These are phyloP conservation scores for Aspergillus sp. DNA, from an alignment of 2,329 filamentous ascomycete genomes.

Conservation along the genomic window DNA sequence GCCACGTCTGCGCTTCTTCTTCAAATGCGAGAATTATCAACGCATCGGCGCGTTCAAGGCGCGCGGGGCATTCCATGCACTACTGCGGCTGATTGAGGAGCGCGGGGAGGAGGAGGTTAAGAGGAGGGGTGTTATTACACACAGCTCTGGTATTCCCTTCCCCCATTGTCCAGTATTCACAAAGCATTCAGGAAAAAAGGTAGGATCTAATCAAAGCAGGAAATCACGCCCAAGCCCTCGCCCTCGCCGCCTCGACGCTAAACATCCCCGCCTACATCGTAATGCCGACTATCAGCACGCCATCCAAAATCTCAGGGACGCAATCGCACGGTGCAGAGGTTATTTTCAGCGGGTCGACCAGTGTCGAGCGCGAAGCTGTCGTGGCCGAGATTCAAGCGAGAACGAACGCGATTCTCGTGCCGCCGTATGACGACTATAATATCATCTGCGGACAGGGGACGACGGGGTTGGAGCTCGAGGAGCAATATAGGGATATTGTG, in stretches of 20 bases:
- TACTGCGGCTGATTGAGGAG: constrained; percentile 60
- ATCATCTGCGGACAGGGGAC: constrained; percentile 95
- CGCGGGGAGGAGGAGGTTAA: constrained; percentile 55
- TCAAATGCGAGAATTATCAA: constrained; percentile 95
- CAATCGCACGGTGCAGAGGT: constrained; percentile 68
- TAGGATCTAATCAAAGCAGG: constrained; percentile 44
- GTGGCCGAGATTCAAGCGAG: constrained; percentile 60
- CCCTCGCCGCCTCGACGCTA: constrained; percentile 70
- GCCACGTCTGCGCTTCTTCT: constrained; percentile 69
- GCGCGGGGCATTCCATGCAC: constrained; percentile 80
- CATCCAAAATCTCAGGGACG: constrained; percentile 83
- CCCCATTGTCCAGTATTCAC: no score
- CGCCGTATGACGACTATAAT: constrained; percentile 87
- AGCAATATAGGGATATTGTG: constrained; percentile 58
- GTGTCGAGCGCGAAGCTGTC: constrained; percentile 71
- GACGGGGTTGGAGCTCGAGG: constrained; percentile 70
- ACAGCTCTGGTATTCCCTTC: constrained; percentile 64
- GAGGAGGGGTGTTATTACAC: constrained; percentile 72
- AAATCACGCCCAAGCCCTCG: constrained; percentile 89
- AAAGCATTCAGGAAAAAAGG: no score
- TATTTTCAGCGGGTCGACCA: constrained; percentile 75
- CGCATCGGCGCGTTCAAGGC: constrained; percentile 88
- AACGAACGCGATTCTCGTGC: constrained; percentile 72
- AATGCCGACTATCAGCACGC: constrained; percentile 79
- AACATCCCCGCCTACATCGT: constrained; percentile 77